phyloP scores from a whole-genome alignment of 495 filamentous ascomycete species.

The Penicillium flavigenum region DNA sequence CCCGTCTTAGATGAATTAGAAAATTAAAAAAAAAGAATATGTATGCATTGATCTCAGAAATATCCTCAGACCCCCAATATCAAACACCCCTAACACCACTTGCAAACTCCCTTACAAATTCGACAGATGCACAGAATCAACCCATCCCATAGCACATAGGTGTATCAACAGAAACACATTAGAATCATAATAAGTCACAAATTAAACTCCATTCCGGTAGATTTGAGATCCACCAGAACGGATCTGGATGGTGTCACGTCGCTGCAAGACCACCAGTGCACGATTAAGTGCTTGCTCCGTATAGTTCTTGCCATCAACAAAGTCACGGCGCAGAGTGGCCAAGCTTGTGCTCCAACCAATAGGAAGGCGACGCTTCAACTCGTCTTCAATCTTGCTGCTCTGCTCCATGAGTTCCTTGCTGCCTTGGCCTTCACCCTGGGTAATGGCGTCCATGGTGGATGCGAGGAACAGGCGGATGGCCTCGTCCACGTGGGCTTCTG shows the following conservation, averaged over 20 bases:
- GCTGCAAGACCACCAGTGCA: constrained; percentile 80
- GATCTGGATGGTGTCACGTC: constrained; percentile 88
- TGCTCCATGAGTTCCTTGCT: constrained; percentile 89
- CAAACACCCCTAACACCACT: constrained; percentile 26
- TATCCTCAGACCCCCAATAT: constrained; percentile 15
- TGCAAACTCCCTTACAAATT: constrained; percentile 21
- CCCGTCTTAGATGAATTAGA: neutral
- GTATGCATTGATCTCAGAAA: constrained; percentile 18
- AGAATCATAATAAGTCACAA: constrained; percentile 21
- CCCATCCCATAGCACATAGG: constrained; percentile 27
- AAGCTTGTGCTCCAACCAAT: constrained; percentile 94
- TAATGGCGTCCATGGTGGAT: constrained; percentile 96
- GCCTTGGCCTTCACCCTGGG: constrained; percentile 77
- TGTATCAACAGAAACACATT: constrained; percentile 28
- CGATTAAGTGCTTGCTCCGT: constrained; percentile 81
- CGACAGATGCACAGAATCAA: constrained; percentile 23
- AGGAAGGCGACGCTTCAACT: constrained; percentile 81
- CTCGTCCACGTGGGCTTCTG: constrained; percentile 92
- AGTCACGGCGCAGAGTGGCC: constrained; percentile 80
- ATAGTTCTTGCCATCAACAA: constrained; percentile 85
- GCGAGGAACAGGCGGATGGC: constrained; percentile 97
- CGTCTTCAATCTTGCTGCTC: constrained; percentile 82
- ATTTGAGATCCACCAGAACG: constrained; percentile 86
- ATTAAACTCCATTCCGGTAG: constrained; percentile 69
- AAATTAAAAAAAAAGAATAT: neutral